phyloP scores from a whole-genome alignment of 208 protist species.

The Crithidia thermophila region DNA sequence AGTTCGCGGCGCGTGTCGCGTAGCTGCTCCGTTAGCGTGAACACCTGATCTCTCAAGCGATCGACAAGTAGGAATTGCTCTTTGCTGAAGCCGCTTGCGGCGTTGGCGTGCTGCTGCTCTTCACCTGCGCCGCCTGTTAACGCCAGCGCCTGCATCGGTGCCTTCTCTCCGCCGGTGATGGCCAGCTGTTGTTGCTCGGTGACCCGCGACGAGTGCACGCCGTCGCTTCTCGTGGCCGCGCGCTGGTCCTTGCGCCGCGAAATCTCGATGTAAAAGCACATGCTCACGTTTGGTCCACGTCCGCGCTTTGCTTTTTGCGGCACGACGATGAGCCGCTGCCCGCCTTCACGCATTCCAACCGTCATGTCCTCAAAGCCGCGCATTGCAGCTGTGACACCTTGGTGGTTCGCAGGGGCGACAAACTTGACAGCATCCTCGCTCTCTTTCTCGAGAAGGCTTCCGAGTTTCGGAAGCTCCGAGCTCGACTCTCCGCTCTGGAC shows the following conservation, averaged over 20 bases:
- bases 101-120: no score
- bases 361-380: conserved; percentile 84
- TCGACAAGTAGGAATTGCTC: conserved; percentile 74
- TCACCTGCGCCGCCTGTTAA: no score
- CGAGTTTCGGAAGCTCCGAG: conserved; percentile 49
- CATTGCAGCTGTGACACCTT: conserved; percentile 56
- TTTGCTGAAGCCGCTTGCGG: conserved; percentile 49
- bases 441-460: conserved; percentile 68
- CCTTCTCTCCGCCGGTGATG: background rate
- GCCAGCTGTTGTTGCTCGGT: background rate
- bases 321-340: conserved; percentile 62
- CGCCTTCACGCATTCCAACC: conserved; percentile 68
- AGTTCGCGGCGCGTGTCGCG: conserved; percentile 57
- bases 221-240: background rate
- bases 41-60: conserved; percentile 65
- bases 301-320: conserved; percentile 50
- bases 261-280: conserved; percentile 67
- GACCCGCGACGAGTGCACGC: background rate
- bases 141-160: no score
- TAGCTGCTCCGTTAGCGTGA: conserved; percentile 67
- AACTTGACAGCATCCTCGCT: conserved; percentile 46
- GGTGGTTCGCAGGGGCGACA: conserved; percentile 60
- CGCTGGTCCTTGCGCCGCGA: conserved; percentile 50
- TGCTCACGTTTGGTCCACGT: conserved; percentile 55
- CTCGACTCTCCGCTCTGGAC: conserved; percentile 39